Evolutionary conservation across 441 rosid species (phyloP), one percentile per base, ranked within the genome.

Genomic region (Kokia cookei): DNA sequence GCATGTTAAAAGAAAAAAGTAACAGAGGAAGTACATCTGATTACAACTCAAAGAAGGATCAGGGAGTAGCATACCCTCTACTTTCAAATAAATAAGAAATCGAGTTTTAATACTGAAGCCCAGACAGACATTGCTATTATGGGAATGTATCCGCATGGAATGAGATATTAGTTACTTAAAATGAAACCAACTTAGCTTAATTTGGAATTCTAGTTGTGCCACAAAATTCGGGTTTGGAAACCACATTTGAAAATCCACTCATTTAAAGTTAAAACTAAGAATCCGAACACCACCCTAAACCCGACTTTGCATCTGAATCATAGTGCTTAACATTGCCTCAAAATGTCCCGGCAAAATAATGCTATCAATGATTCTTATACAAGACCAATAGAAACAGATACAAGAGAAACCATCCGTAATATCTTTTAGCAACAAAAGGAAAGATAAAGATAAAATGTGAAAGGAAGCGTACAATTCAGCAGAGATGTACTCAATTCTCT

Each of bases 401-500:
- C 26, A 63, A 40, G 1, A 17, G 0, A 17, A 43, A 66, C 40
- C 9, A 66, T 24, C 40, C 22, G 27, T 3, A 47, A 65, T 2
- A 55, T 22, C 8, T 24, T 64, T 22, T 7, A 2, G 1, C 26
- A 12, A 24, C 59, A 45, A 42, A 47, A 14, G 2, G n/a, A 15
- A 35, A 32, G 17, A 4, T 5, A 42, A 17, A 17, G 48, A 29
- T 29, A 62, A 6, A 24, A 53, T 9, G 9, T 26, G 15, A 24
- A 67, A 37, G 14, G 17, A 73, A 71, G 60, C 97, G 50, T 85
- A 95, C 97, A 93, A 71, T 83, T 93, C 98, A 80, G 92, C 97
- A 64, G 97, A 87, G 73, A 95, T 93, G 83, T 91, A 95, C 11
- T 95, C 98, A 4, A 95, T 95, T 80, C 99, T 80, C 86, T 95